Percentiles rank a stretch among this genome's conserved stretches.
Evolutionary conservation across 352 stramenopile species (phyloP).

Genomic region (Pythium dissotocum): DNA sequence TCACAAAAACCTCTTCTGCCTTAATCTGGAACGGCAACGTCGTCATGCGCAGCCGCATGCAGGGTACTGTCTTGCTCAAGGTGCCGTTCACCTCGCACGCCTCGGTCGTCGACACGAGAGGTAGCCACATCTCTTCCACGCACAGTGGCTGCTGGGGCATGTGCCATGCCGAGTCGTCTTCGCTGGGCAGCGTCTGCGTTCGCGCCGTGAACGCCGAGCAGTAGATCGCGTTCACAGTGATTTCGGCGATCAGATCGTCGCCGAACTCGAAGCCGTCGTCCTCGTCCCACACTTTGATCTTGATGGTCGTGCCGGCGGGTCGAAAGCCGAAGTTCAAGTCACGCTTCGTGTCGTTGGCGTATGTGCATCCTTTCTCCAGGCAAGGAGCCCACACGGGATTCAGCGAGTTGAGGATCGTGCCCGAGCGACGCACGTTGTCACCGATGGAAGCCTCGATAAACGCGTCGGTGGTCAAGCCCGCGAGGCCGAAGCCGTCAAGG

Average conservation of each 20-base stretch:
- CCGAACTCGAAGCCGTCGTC: conserved; percentile 87
- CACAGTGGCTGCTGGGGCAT: conserved; percentile 70
- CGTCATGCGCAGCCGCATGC: conserved; percentile 76
- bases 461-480: conserved; percentile 69
- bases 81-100: conserved; percentile 31
- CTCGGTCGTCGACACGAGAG: conserved; percentile 37
- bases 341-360: conserved; percentile 44
- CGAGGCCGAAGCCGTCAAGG: conserved; percentile 73
- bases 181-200: conserved; percentile 45
- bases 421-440: conserved; percentile 61
- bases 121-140: conserved; percentile 78
- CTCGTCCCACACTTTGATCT: conserved; percentile 69
- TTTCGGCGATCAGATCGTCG: conserved; percentile 77
- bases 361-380: conserved; percentile 40
- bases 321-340: conserved; percentile 89
- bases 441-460: conserved; percentile 78
- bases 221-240: conserved; percentile 78
- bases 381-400: conserved; percentile 81
- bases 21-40: conserved; percentile 74
- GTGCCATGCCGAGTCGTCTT: conserved; percentile 61
- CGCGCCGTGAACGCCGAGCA: conserved; percentile 70
- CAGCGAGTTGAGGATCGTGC: conserved; percentile 65
- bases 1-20: conserved; percentile 61
- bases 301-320: conserved; percentile 73
- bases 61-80: conserved; percentile 36